These are phyloP conservation scores for Helichrysum umbraculigerum DNA, from an alignment of 129 eudicot genomes.

Conservation along the genomic window DNA sequence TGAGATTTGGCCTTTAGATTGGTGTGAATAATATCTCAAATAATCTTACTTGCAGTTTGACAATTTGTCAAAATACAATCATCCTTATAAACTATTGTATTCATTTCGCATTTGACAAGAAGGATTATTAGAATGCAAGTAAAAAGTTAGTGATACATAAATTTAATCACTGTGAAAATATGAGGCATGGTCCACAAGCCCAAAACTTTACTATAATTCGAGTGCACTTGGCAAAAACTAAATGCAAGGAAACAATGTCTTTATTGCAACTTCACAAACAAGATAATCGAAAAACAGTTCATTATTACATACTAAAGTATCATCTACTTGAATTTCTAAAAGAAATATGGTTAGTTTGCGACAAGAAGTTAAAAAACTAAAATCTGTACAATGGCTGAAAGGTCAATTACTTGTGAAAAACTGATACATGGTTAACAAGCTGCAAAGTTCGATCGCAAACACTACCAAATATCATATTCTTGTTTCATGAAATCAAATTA, in stretches of 20 bases:
- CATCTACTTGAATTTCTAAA: neutral
- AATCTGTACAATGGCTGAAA: neutral
- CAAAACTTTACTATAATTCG: neutral
- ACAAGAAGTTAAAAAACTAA: neutral
- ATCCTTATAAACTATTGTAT: conserved; percentile 2
- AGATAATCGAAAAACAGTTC: neutral
- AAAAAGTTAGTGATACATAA: neutral
- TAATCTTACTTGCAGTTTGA: neutral
- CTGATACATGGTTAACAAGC: neutral
- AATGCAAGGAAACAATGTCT: neutral
- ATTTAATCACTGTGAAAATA: neutral
- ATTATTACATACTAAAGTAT: neutral
- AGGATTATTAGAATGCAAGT: neutral
- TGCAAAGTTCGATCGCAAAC: neutral
- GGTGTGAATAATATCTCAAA: neutral
- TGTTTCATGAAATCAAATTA: neutral
- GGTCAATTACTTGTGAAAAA: neutral
- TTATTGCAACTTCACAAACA: neutral
- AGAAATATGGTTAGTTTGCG: neutral
- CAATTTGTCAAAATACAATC: neutral
- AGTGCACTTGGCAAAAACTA: neutral
- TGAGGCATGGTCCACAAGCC: neutral
- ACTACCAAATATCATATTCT: neutral
- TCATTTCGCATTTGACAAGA: conserved; percentile 7
- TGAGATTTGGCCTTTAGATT: conserved; percentile 7